phyloP scores from a whole-genome alignment of 495 filamentous ascomycete species.

The Xylaria venustula region DNA sequence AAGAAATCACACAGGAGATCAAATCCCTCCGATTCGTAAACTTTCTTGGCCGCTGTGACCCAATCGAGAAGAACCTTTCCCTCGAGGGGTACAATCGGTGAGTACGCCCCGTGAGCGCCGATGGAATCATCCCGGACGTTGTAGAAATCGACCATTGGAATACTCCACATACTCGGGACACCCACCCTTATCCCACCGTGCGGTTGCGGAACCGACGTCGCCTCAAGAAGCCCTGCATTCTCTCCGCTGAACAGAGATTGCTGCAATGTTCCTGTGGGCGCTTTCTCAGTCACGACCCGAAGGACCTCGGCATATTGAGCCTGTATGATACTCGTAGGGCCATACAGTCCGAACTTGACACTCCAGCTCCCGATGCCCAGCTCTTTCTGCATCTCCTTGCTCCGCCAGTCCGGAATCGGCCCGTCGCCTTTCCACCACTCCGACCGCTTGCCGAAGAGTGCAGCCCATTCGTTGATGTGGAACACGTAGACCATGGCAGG shows the following conservation, averaged over 20 bases:
- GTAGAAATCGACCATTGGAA: conserved; percentile 42
- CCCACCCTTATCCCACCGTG: conserved; percentile 42
- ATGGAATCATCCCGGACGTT: conserved; percentile 29
- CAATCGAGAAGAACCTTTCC: conserved; percentile 40
- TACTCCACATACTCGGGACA: conserved; percentile 39
- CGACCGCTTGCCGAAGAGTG: conserved; percentile 43
- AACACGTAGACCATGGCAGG: conserved; percentile 44
- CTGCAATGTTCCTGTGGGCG: conserved; percentile 36
- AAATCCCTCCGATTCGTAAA: conserved; percentile 40
- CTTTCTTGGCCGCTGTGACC: conserved; percentile 34
- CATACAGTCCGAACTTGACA: conserved; percentile 48
- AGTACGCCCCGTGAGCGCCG: conserved; percentile 43
- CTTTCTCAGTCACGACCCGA: conserved; percentile 28
- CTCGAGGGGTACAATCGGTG: conserved; percentile 40
- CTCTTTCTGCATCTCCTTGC: conserved; percentile 42
- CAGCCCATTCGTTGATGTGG: conserved; percentile 47
- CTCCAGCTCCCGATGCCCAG: conserved; percentile 46
- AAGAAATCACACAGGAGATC: conserved; percentile 46
- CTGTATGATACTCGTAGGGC: conserved; percentile 40
- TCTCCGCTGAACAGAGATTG: conserved; percentile 37
- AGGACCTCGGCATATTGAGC: conserved; percentile 48
- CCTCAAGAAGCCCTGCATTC: conserved; percentile 38
- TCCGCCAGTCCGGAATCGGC: conserved; percentile 44
- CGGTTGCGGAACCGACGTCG: conserved; percentile 29
- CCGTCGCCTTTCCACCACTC: conserved; percentile 46